Evolutionary conservation across 2,329 filamentous ascomycete species (phyloP), one percentile per base, ranked within the genome.

Genomic region (Aspergillus sp.): DNA sequence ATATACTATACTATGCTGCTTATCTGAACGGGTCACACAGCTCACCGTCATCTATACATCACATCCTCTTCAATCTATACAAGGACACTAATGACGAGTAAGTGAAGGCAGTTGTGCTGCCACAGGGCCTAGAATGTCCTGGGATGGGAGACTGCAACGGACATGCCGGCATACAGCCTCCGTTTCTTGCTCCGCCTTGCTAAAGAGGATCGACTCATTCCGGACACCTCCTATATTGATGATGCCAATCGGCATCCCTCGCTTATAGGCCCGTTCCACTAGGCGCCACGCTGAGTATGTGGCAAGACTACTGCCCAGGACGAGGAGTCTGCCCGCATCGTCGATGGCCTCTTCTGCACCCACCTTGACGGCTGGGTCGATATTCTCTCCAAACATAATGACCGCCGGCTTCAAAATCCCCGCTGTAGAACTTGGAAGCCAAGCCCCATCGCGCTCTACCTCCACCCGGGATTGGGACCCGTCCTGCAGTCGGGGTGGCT

Each of bases 281-380:
- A 99, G 77, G 60, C 94, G 83, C 92, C 92, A 99, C 0, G 95
- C 95, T 10, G 92, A 97, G 75, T 96, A 98, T 0, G 95, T 98
- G 5, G 95, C 95, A 51, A 98, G 83, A 63, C 91, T 97, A 38
- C 91, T 97, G 4, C 93, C 95, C 15, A 98, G 76, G 8, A 98
- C 85, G 21, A 98, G 80, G 38, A 98, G 77, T 61, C 87, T 86
- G 5, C 87, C 87, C 1, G 92, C 90, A 28, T 84, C 83, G 70
- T 97, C 91, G 53, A 98, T 87, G 12, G 90, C 90, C 28, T 86
- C 79, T 72, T 98, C 93, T 1, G 93, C 94, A 0, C 87, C 87
- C 1, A 80, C 75, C 74, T 96, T 97, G 38, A 93, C 88, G 1
- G 78, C 70, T 1, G 78, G 76, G 0, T 85, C 81, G 53, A 98